phyloP scores from a whole-genome alignment of 2,329 filamentous ascomycete genomes.

The Arthrinium phaeospermum region DNA sequence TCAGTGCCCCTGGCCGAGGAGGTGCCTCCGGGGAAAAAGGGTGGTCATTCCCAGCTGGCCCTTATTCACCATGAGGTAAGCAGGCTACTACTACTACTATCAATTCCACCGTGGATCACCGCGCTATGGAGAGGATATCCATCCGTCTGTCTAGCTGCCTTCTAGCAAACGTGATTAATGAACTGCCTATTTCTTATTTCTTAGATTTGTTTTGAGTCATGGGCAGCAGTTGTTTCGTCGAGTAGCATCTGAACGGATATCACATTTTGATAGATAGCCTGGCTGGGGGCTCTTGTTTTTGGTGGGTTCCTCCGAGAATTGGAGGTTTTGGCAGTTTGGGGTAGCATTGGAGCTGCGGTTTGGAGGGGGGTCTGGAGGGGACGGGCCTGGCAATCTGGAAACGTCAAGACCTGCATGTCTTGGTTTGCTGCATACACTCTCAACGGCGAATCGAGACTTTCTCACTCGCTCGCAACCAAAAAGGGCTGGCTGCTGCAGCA shows the following conservation, averaged over 20 bases:
- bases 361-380: neutral
- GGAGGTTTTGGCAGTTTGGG: neutral
- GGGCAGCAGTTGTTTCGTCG: neutral
- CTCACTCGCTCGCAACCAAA: neutral
- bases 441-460: neutral
- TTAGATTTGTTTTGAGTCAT: neutral
- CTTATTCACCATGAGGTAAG: conserved; percentile 11
- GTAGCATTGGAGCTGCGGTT: no score
- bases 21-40: neutral
- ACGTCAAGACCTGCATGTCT: conserved; percentile 1
- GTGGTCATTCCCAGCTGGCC: neutral
- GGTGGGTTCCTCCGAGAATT: neutral
- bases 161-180: neutral
- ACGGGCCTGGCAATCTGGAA: neutral
- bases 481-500: neutral
- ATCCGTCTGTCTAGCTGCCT: neutral
- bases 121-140: neutral
- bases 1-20: neutral
- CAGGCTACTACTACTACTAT: neutral
- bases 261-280: neutral
- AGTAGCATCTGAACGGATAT: neutral
- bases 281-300: neutral
- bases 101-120: neutral
- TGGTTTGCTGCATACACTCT: conserved; percentile 1
- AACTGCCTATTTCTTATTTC: neutral